These are phyloP conservation scores for Penicillium goetzii DNA, from an alignment of 495 filamentous ascomycete genomes.

Conservation along the genomic window DNA sequence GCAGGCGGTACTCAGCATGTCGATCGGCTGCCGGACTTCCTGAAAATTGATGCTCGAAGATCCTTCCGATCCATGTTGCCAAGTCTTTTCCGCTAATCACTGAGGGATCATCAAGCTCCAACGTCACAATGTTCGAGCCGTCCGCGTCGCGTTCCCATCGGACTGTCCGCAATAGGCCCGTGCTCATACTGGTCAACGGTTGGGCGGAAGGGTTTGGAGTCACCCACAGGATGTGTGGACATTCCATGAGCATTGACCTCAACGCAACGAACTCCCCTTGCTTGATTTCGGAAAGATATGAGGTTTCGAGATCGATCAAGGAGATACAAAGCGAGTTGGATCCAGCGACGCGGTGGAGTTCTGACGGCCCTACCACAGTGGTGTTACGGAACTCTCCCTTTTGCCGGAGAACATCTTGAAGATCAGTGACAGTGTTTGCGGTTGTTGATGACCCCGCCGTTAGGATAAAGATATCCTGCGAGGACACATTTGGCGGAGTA, in stretches of 20 bases:
- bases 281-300: conserved; percentile 9
- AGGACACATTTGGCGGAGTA: neutral
- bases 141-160: conserved; percentile 36
- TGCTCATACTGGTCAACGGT: conserved; percentile 23
- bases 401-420: neutral
- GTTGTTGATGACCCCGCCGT: neutral
- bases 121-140: conserved; percentile 29
- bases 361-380: neutral
- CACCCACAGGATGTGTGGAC: conserved; percentile 43
- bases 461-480: conserved; percentile 16
- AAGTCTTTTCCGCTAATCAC: neutral
- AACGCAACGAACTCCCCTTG: conserved; percentile 15
- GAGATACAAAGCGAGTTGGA: conserved; percentile 19
- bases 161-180: conserved; percentile 32
- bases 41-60: conserved; percentile 31
- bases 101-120: conserved; percentile 13
- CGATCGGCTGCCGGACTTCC: conserved; percentile 13
- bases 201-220: conserved; percentile 20
- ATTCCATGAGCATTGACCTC: conserved; percentile 29
- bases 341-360: neutral
- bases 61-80: conserved; percentile 12
- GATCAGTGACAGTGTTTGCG: neutral
- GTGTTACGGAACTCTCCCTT: neutral
- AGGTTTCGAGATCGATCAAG: conserved; percentile 22
- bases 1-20: conserved; percentile 32